Conservation (phyloP, 2,329 filamentous ascomycete genomes). For the Trichocomaceae sp. region DNA sequence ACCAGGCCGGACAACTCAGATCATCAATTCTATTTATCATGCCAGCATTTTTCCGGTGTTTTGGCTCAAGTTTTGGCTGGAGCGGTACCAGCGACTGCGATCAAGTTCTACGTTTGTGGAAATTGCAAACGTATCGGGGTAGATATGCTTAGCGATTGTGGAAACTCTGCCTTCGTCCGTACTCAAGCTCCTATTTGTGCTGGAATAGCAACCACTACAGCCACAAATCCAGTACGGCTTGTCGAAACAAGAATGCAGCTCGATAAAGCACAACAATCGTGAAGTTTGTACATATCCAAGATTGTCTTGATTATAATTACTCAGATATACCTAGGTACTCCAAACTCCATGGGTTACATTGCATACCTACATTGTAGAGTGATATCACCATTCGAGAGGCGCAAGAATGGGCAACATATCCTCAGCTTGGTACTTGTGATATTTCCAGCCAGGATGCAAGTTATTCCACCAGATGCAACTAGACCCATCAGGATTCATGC, state of each 20-base stretch:
- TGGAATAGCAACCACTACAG: slow-evolving; percentile 30
- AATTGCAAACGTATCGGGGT: slow-evolving; percentile 32
- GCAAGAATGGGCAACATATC: slow-evolving; percentile 10
- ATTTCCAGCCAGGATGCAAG: slow-evolving; percentile 13
- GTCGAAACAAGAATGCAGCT: slow-evolving; percentile 65
- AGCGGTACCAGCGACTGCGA: slow-evolving; percentile 34
- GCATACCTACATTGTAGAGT: not conserved
- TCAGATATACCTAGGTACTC: too few species aligned
- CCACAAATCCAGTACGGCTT: slow-evolving; percentile 37
- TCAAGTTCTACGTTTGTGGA: slow-evolving; percentile 36
- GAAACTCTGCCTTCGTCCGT: slow-evolving; percentile 28
- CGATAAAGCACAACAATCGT: slow-evolving; percentile 30
- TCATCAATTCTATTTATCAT: slow-evolving; percentile 31
- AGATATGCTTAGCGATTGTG: slow-evolving; percentile 22
- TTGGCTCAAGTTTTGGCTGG: slow-evolving; percentile 33
- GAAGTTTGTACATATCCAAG: too few species aligned
- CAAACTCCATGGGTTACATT: not conserved
- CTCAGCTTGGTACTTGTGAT: slow-evolving; percentile 11
- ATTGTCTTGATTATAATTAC: too few species aligned
- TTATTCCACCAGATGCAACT: slow-evolving; percentile 16
- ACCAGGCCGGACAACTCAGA: slow-evolving; percentile 27
- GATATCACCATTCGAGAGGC: slow-evolving; percentile 9
- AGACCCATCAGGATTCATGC: slow-evolving; percentile 10
- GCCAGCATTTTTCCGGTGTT: slow-evolving; percentile 32
- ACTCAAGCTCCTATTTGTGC: slow-evolving; percentile 30